Conservation (phyloP, 2,329 filamentous ascomycete genomes). For the Trichoderma simmonsii region DNA sequence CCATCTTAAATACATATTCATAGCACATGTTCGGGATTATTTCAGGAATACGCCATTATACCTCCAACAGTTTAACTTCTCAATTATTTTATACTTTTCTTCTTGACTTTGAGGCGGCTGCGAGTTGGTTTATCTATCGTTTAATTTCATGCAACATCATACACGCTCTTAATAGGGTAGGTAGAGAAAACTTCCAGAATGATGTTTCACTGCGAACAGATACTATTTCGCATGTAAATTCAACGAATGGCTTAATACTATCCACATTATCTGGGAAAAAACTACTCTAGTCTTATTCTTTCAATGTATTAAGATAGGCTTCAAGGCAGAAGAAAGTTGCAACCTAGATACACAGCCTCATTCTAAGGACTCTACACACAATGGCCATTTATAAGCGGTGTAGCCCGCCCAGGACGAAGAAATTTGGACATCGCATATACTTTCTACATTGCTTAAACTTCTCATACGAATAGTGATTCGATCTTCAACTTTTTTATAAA, state of each 20-base stretch:
- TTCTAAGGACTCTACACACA: background rate
- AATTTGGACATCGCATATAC: fast-evolving
- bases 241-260: background rate
- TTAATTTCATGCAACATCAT: background rate
- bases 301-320: background rate
- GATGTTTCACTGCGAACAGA: background rate
- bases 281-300: too few species aligned
- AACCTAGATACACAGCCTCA: background rate
- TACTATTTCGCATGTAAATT: too few species aligned
- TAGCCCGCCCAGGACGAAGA: background rate
- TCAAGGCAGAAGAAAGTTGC: background rate
- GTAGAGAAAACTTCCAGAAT: background rate
- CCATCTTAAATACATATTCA: background rate
- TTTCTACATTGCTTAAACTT: background rate
- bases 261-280: background rate
- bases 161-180: background rate
- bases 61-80: too few species aligned
- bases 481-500: background rate
- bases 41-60: too few species aligned
- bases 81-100: too few species aligned
- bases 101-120: too few species aligned
- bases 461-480: background rate
- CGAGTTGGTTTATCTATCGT: too few species aligned
- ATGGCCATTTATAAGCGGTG: too few species aligned
- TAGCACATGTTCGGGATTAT: too few species aligned